Evolutionary conservation across 2,329 filamentous ascomycete species (phyloP).

Genomic region (Aspergillus phoenicis): DNA sequence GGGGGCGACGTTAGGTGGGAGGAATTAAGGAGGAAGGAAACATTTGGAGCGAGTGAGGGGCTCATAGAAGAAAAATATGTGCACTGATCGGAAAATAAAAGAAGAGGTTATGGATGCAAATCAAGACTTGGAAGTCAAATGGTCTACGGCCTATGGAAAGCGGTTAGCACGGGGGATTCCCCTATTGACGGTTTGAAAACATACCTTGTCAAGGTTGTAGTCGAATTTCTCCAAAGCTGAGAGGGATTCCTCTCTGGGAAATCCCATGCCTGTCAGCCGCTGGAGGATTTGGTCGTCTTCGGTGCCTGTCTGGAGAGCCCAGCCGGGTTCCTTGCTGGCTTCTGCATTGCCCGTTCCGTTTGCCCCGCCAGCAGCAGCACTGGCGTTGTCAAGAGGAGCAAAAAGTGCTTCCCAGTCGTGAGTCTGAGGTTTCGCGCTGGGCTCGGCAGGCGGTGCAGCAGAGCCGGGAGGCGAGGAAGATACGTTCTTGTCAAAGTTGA

Average conservation of each 20-base stretch:
- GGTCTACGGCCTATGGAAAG: constrained; percentile 43
- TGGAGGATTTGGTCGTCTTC: constrained; percentile 92
- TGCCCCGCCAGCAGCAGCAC: constrained; percentile 24
- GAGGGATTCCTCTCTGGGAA: constrained; percentile 71
- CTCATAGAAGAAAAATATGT: constrained; percentile 20
- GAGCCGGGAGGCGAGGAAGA: constrained; percentile 42
- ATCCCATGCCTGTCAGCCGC: constrained; percentile 87
- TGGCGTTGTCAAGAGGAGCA: constrained; percentile 67
- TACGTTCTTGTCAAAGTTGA: constrained; percentile 39
- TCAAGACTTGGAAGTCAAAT: constrained; percentile 46
- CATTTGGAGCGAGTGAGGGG: constrained; percentile 5
- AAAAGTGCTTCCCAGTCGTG: constrained; percentile 98
- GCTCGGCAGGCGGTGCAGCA: constrained; percentile 42
- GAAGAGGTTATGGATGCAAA: constrained; percentile 6
- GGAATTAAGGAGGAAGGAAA: constrained; percentile 9
- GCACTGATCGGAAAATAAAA: constrained; percentile 7
- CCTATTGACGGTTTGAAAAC: constrained; percentile 33
- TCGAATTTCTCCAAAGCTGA: constrained; percentile 89
- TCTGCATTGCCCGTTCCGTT: constrained; percentile 17
- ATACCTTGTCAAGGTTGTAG: constrained; percentile 92
- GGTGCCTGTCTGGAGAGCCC: constrained; percentile 71
- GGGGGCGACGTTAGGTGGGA: constrained; percentile 8
- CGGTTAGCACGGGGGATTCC: not conserved
- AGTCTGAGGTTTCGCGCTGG: constrained; percentile 43
- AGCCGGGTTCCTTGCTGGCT: constrained; percentile 52